Percentiles rank a stretch among this genome's conserved stretches.
These are phyloP conservation scores for Earliella scabrosa DNA, from an alignment of 1,284 basidiomycete genomes.

Conservation along the genomic window DNA sequence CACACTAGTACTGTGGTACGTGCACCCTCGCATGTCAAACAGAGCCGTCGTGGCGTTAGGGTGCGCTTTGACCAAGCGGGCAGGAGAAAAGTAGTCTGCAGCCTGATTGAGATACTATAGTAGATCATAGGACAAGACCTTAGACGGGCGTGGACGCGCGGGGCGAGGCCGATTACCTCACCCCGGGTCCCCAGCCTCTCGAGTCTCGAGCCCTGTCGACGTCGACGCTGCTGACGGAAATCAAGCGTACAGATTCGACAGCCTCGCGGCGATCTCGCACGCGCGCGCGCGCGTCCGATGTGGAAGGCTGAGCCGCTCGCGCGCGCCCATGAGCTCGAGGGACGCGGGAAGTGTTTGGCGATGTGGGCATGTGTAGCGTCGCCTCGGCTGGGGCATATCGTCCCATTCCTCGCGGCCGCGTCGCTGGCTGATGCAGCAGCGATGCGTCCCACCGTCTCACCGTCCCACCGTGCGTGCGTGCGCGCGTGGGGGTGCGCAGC, in stretches of 20 bases:
- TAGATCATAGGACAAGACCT: too few relatives aligned
- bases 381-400: not conserved
- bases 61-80: slow-evolving; percentile 11
- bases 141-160: too few relatives aligned
- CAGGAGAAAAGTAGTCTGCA: too few relatives aligned
- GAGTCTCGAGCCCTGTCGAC: too few relatives aligned
- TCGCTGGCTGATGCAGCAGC: slow-evolving; percentile 3
- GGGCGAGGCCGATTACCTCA: slow-evolving; percentile 16
- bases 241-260: slow-evolving; percentile 14
- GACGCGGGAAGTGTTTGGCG: slow-evolving; percentile 19
- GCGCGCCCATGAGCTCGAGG: too few relatives aligned
- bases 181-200: too few relatives aligned
- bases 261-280: slow-evolving; percentile 6
- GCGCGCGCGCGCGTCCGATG: not conserved
- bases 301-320: too few relatives aligned
- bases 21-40: slow-evolving; percentile 10
- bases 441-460: too few relatives aligned
- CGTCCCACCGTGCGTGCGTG: too few relatives aligned
- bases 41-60: slow-evolving; percentile 24
- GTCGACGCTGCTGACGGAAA: slow-evolving; percentile 18
- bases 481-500: too few relatives aligned
- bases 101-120: too few relatives aligned
- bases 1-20: too few relatives aligned
- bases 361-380: slow-evolving; percentile 22
- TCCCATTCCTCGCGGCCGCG: not conserved